Conservation (phyloP, 1,284 basidiomycete genomes). For the Ustilago trichophora region DNA sequence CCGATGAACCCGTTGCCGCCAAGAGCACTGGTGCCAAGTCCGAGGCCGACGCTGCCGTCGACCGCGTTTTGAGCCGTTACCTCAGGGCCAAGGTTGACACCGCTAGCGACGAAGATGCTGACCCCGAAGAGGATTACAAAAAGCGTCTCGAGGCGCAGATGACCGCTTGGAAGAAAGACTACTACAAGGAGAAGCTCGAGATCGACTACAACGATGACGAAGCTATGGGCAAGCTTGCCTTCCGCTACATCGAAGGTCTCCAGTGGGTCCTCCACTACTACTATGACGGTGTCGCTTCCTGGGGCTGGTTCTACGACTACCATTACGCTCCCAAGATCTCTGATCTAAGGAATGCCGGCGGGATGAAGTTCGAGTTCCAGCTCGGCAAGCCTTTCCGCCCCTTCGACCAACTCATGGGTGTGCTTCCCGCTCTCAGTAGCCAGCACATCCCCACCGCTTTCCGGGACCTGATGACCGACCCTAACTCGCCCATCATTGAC, state of each 20-base stretch:
- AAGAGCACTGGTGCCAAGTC: constrained; percentile 17
- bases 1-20: constrained; percentile 73
- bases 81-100: constrained; percentile 75
- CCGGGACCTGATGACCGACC: constrained; percentile 88
- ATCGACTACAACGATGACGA: constrained; percentile 70
- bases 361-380: constrained; percentile 85
- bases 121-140: constrained; percentile 72
- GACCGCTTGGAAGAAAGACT: constrained; percentile 87
- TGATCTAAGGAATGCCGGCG: constrained; percentile 81
- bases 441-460: constrained; percentile 87
- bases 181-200: constrained; percentile 74
- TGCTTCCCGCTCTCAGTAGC: constrained; percentile 87
- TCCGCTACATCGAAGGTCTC: constrained; percentile 87
- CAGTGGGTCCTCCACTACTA: constrained; percentile 99
- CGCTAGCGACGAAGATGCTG: constrained; percentile 26
- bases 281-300: constrained; percentile 93
- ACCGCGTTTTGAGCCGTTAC: constrained; percentile 87
- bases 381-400: constrained; percentile 90
- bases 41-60: constrained; percentile 73
- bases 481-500: constrained; percentile 86
- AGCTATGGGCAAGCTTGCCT: constrained; percentile 65
- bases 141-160: constrained; percentile 81
- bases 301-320: constrained; percentile 99
- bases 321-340: constrained; percentile 80
- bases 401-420: constrained; percentile 98